phyloP scores from a whole-genome alignment of 1,139 yeast species.

The Kurtzmaniella quercitrusa region DNA sequence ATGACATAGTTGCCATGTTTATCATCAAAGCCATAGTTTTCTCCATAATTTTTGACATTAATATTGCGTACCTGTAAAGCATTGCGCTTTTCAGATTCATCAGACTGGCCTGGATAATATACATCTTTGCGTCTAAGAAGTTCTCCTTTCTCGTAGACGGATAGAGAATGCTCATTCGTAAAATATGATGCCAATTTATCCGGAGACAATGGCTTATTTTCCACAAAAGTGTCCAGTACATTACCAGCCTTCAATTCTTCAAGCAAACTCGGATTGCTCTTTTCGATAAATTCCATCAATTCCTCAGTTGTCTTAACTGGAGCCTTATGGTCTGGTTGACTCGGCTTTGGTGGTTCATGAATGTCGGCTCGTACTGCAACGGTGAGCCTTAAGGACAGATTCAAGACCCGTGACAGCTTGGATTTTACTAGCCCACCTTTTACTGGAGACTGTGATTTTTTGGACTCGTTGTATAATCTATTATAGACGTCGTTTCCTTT shows the following conservation, averaged over 20 bases:
- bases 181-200: conserved; percentile 8
- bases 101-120: conserved; percentile 25
- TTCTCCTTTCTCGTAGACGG: conserved; percentile 54
- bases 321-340: neutral
- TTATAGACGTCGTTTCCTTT: conserved; percentile 7
- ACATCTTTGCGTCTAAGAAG: conserved; percentile 35
- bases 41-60: conserved; percentile 40
- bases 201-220: neutral
- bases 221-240: neutral
- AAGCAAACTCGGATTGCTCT: conserved; percentile 17
- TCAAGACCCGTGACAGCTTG: conserved; percentile 1
- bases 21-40: conserved; percentile 76
- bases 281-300: conserved; percentile 17
- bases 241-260: neutral
- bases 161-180: conserved; percentile 18
- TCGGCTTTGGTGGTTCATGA: neutral
- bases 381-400: neutral
- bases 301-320: conserved; percentile 18
- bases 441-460: conserved; percentile 3
- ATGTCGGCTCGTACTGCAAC: neutral
- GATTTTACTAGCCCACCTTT: conserved; percentile 5
- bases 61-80: conserved; percentile 20
- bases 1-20: conserved; percentile 58
- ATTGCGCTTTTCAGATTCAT: neutral
- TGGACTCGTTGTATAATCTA: conserved; percentile 8